Evolutionary conservation across 2,329 filamentous ascomycete species (phyloP).

Genomic region (Zasmidium citrigriseum): DNA sequence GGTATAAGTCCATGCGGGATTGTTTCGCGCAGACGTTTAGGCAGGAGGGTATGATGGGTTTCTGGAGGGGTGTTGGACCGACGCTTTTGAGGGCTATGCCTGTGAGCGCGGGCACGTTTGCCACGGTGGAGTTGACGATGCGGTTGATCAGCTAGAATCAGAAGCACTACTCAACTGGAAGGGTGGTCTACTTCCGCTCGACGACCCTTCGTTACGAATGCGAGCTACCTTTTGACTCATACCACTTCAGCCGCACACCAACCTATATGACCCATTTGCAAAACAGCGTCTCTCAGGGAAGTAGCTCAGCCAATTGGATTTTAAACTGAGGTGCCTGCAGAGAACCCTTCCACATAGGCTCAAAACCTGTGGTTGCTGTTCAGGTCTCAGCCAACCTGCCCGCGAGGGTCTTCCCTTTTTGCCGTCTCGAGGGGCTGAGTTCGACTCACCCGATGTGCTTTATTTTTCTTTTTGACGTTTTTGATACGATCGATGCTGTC

Average conservation of each 20-base stretch:
- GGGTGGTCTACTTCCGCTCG: too few relatives aligned
- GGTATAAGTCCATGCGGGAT: slow-evolving; percentile 81
- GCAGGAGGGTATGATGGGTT: slow-evolving; percentile 75
- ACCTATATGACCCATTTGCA: background rate
- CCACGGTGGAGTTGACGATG: slow-evolving; percentile 57
- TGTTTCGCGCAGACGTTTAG: slow-evolving; percentile 83
- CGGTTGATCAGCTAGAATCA: slow-evolving; percentile 38
- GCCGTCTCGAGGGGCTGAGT: background rate
- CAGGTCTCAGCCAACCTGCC: background rate
- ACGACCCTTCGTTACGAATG: too few relatives aligned
- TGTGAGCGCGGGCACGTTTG: slow-evolving; percentile 96
- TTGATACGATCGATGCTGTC: too few relatives aligned
- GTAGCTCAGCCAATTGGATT: background rate
- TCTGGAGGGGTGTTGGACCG: slow-evolving; percentile 93
- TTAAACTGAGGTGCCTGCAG: background rate
- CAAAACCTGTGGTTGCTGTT: background rate
- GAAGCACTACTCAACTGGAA: too few relatives aligned
- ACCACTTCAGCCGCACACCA: background rate
- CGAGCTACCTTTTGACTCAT: background rate
- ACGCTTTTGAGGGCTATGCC: slow-evolving; percentile 95
- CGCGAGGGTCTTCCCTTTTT: background rate
- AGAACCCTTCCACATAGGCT: background rate
- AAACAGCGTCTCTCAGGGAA: background rate
- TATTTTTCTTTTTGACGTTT: too few relatives aligned
- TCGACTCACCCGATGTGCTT: background rate